Evolutionary conservation across 257 asterid species (phyloP), one percentile per base, ranked within the genome.

Genomic region (Orobanche coerulescens): DNA sequence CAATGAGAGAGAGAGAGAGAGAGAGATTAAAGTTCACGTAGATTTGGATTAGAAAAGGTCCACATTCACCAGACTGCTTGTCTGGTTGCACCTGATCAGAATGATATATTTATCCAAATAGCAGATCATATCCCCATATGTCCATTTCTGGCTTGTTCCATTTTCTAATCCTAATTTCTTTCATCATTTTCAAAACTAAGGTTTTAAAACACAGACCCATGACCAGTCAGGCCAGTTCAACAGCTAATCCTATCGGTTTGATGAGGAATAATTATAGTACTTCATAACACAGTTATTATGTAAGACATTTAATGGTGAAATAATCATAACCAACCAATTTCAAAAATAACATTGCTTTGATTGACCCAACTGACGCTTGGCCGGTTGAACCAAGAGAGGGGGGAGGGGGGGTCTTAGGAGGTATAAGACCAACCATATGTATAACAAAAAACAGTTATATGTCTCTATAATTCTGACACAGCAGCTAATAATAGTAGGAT

Each of bases 391-490:
- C n/a, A n/a, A n/a, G n/a, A n/a, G n/a, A n/a, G n/a, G n/a, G n/a
- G n/a, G n/a, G n/a, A n/a, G n/a, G n/a, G n/a, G n/a, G n/a, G n/a
- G n/a, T n/a, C n/a, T n/a, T n/a, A n/a, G n/a, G n/a, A n/a, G n/a
- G 54, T 65, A 65, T 64, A 64, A 49, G 40, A 43, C 59, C 40
- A 5, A 65, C 58, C 26, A 37, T 28, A 59, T 37, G 37, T 23
- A 14, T 23, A 25, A 46, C 44, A 18, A 47, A 13, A 1, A 33
- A 66, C 33, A 73, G 54, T 67, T 33, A 67, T 15, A 49, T 50
- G 53, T 60, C 64, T 57, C 49, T 31, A 40, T 31, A 58, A 16
- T 52, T 53, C 33, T 10, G 12, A 20, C 18, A 56, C 42, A n/a
- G 42, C 16, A 50, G 66, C 67, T 47, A 57, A 37, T 25, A 66